Percentiles rank a stretch among this genome's conserved stretches.
phyloP scores from a whole-genome alignment of 2,329 filamentous ascomycete genomes.

The Botryotinia narcissicola region DNA sequence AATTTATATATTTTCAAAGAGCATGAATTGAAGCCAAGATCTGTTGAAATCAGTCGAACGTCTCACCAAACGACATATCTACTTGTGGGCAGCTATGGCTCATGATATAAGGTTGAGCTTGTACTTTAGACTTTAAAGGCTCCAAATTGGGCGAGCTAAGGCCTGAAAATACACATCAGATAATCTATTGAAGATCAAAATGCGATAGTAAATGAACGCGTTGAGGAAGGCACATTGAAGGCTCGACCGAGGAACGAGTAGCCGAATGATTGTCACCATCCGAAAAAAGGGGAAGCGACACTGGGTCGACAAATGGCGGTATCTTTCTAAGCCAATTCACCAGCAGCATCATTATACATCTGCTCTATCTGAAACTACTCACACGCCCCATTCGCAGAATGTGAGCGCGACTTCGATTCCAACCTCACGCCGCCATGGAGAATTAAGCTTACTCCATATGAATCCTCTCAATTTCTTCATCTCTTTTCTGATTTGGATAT shows the following conservation, averaged over 20 bases:
- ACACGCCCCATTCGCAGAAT: background rate
- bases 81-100: background rate
- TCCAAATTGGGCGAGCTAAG: background rate
- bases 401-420: background rate
- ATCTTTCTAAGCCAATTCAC: background rate
- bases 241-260: background rate
- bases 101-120: background rate
- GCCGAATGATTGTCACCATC: background rate
- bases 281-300: background rate
- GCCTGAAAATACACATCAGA: background rate
- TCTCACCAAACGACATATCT: background rate
- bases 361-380: background rate
- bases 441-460: too few species aligned
- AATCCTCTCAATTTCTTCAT: background rate
- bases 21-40: background rate
- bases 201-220: background rate
- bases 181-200: background rate
- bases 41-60: background rate
- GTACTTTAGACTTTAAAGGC: background rate
- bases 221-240: background rate
- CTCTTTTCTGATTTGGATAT: background rate
- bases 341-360: background rate
- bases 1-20: background rate
- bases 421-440: background rate
- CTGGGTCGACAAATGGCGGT: background rate